These are phyloP conservation scores for Carex parvula DNA, from an alignment of 176 grass and related monocot genomes.

Conservation along the genomic window DNA sequence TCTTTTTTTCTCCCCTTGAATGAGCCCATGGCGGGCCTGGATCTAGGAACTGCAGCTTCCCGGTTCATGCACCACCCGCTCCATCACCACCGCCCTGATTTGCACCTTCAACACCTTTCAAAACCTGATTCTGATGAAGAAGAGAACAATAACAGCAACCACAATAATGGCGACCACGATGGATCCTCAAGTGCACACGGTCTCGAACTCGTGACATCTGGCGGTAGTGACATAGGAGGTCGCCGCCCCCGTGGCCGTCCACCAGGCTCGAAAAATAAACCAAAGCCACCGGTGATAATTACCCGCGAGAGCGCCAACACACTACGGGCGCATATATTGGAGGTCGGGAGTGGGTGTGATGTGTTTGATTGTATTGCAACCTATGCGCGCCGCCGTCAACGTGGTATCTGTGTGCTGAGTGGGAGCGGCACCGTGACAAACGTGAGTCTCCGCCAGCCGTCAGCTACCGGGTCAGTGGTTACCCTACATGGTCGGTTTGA, in stretches of 20 bases:
- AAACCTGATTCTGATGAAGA: slow-evolving; percentile 51
- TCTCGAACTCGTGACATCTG: slow-evolving; percentile 25
- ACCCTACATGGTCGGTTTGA: slow-evolving; percentile 92
- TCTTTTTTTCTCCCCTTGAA: slow-evolving; percentile 37
- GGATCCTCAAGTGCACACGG: slow-evolving; percentile 43
- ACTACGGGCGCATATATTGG: slow-evolving; percentile 92
- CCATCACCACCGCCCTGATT: slow-evolving; percentile 66
- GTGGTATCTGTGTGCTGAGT: slow-evolving; percentile 93
- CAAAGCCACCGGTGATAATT: slow-evolving; percentile 97
- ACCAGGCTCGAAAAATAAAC: slow-evolving; percentile 82
- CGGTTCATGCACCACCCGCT: slow-evolving; percentile 75
- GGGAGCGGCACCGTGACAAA: slow-evolving; percentile 93
- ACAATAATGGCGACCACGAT: slow-evolving; percentile 45
- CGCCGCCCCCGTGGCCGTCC: slow-evolving; percentile 79
- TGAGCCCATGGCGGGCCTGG: slow-evolving; percentile 88
- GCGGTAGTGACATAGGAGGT: slow-evolving; percentile 36
- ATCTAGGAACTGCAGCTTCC: slow-evolving; percentile 78
- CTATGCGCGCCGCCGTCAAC: slow-evolving; percentile 81
- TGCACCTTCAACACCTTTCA: slow-evolving; percentile 64
- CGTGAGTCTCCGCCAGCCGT: slow-evolving; percentile 88
- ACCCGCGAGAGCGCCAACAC: slow-evolving; percentile 98
- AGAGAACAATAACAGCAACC: slow-evolving; percentile 37
- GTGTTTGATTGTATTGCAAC: slow-evolving; percentile 80
- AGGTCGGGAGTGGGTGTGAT: slow-evolving; percentile 86
- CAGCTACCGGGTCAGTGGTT: slow-evolving; percentile 64